Percentiles rank a stretch among this genome's conserved stretches.
Evolutionary conservation across 257 asterid species (phyloP).

Genomic region (Vinca minor): DNA sequence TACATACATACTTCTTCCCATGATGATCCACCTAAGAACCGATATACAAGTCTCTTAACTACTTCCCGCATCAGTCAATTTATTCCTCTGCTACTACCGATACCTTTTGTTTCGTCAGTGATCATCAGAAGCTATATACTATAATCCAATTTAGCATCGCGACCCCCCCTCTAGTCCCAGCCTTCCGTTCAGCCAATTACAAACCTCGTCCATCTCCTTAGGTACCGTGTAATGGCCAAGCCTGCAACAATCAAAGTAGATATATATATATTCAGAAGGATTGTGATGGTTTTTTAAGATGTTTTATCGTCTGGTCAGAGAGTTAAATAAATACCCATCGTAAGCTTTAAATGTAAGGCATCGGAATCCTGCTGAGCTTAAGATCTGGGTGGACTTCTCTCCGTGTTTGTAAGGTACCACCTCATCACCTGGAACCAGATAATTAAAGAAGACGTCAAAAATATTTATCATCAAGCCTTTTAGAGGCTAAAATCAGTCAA

Average conservation of each 20-base stretch:
- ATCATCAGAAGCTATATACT: slow-evolving; percentile 3
- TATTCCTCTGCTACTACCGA: slow-evolving; percentile 24
- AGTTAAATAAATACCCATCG: slow-evolving; percentile 47
- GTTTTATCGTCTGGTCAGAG: not conserved
- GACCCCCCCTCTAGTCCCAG: slow-evolving; percentile 38
- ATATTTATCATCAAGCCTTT: not conserved
- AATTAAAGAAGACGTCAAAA: not conserved
- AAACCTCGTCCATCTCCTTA: slow-evolving; percentile 81
- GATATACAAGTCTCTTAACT: slow-evolving; percentile 25
- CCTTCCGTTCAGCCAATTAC: slow-evolving; percentile 61
- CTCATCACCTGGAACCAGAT: slow-evolving; percentile 57
- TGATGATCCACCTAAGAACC: not conserved
- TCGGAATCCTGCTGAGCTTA: slow-evolving; percentile 75
- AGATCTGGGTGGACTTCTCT: slow-evolving; percentile 58
- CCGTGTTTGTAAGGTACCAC: slow-evolving; percentile 69
- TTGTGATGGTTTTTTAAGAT: not conserved
- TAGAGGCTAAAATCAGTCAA: not conserved
- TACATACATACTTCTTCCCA: slow-evolving; percentile 4
- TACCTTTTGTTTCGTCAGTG: slow-evolving; percentile 17
- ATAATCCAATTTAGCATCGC: slow-evolving; percentile 18
- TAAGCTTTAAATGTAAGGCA: slow-evolving; percentile 56
- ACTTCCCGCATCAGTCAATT: slow-evolving; percentile 12
- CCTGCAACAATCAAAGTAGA: slow-evolving; percentile 29
- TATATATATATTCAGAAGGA: not conserved
- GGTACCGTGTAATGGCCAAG: slow-evolving; percentile 89